Conservation (phyloP, 352 stramenopile genomes). For the Phytophthora uliginosa region DNA sequence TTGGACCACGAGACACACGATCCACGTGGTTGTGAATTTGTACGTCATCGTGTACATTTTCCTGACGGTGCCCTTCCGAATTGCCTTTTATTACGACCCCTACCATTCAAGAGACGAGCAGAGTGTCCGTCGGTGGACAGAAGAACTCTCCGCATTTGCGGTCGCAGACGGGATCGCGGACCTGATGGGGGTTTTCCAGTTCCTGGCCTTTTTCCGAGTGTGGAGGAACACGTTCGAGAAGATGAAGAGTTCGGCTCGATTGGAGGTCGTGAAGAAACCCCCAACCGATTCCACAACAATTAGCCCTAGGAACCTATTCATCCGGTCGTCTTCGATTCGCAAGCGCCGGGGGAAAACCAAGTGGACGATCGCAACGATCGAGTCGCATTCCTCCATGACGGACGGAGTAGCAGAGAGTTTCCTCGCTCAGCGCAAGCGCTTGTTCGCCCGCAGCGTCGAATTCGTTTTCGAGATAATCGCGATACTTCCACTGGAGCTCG, state of each 20-base stretch:
- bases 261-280: slow-evolving; percentile 59
- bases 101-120: not conserved
- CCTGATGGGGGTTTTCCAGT: slow-evolving; percentile 52
- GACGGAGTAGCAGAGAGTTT: not conserved
- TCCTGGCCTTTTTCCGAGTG: slow-evolving; percentile 45
- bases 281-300: slow-evolving; percentile 31
- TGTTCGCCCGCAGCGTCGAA: slow-evolving; percentile 26
- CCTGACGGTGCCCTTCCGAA: slow-evolving; percentile 18
- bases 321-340: slow-evolving; percentile 4
- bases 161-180: slow-evolving; percentile 56
- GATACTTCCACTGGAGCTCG: slow-evolving; percentile 58
- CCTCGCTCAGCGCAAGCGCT: slow-evolving; percentile 18
- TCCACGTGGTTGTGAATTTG: slow-evolving; percentile 2
- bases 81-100: slow-evolving; percentile 25
- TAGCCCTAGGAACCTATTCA: slow-evolving; percentile 20
- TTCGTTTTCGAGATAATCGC: slow-evolving; percentile 65
- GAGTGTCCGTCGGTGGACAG: slow-evolving; percentile 37
- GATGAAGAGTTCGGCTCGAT: slow-evolving; percentile 46
- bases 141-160: slow-evolving; percentile 49
- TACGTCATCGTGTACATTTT: slow-evolving; percentile 17
- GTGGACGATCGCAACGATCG: slow-evolving; percentile 65
- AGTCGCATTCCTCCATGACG: slow-evolving; percentile 14
- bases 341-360: slow-evolving; percentile 23
- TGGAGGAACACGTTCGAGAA: slow-evolving; percentile 51
- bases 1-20: slow-evolving; percentile 9